phyloP scores from a whole-genome alignment of 805 yeast genomes.

The Yarrowia keelungensis region DNA sequence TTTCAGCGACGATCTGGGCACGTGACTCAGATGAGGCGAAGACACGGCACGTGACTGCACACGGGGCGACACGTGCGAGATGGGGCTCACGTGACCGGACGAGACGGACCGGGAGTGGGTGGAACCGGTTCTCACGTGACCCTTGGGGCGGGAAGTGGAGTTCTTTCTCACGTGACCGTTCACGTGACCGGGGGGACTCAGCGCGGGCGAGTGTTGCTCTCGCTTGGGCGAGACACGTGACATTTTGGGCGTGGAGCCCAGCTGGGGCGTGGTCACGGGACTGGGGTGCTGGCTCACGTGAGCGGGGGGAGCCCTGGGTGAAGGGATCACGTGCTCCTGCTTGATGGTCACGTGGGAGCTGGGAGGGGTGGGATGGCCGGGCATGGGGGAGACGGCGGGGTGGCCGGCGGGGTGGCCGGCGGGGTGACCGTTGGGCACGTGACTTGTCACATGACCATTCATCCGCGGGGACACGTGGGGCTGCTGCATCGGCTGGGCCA shows the following conservation, averaged over 20 bases:
- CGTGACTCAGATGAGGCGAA: neutral
- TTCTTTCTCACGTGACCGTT: neutral
- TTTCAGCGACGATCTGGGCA: slow-evolving; percentile 11
- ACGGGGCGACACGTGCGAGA: neutral
- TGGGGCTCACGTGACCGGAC: neutral
- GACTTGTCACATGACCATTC: too few species aligned
- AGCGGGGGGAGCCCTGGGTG: neutral
- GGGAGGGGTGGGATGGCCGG: slow-evolving; percentile 11
- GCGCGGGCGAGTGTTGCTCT: neutral
- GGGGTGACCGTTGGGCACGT: neutral
- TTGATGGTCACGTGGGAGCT: slow-evolving; percentile 5
- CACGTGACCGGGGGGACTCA: neutral
- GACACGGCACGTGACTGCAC: neutral
- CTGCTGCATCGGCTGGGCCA: neutral
- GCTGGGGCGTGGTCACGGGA: slow-evolving; percentile 31
- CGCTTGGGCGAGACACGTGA: neutral
- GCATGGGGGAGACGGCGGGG: neutral
- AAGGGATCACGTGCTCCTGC: slow-evolving; percentile 12
- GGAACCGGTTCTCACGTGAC: neutral
- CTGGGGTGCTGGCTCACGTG: slow-evolving; percentile 14
- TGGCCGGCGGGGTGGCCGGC: neutral
- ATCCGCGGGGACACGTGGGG: neutral
- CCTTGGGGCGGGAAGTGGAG: neutral
- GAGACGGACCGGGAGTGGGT: neutral
- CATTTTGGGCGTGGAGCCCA: neutral